These are phyloP conservation scores for Fusarium phyllophilum DNA, from an alignment of 2,329 filamentous ascomycete genomes.

Conservation along the genomic window DNA sequence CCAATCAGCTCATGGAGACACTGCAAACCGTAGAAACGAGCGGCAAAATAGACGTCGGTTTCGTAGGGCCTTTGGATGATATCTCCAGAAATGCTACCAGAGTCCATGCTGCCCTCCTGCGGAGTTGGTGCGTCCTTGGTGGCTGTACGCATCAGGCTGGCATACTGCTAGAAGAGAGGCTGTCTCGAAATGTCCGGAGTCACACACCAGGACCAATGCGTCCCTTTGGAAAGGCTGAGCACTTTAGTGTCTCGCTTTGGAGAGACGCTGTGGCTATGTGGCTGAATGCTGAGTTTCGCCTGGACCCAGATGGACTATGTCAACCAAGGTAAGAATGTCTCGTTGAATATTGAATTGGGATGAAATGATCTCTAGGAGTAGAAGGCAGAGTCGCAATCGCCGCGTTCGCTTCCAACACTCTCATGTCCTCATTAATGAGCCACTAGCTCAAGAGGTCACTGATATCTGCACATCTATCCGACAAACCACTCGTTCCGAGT, in stretches of 20 bases:
- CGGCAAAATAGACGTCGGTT: background rate
- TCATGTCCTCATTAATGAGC: background rate
- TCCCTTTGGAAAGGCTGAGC: background rate
- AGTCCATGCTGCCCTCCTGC: background rate
- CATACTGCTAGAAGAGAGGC: background rate
- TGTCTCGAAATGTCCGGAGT: background rate
- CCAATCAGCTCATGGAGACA: background rate
- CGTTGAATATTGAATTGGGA: background rate
- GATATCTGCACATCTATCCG: background rate
- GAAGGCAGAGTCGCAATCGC: background rate
- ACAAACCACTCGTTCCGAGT: background rate
- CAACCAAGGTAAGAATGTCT: background rate
- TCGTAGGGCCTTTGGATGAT: background rate
- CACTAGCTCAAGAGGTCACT: background rate
- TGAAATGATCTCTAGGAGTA: background rate
- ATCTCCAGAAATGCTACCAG: background rate
- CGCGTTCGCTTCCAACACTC: background rate
- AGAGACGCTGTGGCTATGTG: background rate
- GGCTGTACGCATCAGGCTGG: background rate
- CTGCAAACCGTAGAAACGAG: background rate
- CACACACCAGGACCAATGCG: background rate
- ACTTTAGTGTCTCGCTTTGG: background rate
- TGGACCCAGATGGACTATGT: background rate
- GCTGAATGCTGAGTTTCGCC: background rate
- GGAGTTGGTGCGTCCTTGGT: background rate